Conservation (phyloP, 352 stramenopile species). For the Phytophthora citricola region DNA sequence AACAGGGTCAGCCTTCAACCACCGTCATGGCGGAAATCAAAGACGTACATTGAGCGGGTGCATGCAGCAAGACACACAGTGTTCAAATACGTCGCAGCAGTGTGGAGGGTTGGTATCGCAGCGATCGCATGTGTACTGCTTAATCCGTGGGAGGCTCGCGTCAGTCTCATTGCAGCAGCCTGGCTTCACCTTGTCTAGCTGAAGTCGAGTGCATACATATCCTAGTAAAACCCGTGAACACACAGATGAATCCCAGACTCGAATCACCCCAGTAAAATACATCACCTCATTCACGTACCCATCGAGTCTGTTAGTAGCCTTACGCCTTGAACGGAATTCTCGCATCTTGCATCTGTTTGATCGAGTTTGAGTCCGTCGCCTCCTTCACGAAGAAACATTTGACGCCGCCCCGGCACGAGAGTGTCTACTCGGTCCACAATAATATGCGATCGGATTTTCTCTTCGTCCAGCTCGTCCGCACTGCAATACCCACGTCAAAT, state of each 20-base stretch:
- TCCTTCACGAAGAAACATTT: conserved; percentile 55
- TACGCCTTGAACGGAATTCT: conserved; percentile 68
- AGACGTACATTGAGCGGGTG: conserved; percentile 68
- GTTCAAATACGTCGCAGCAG: conserved; percentile 72
- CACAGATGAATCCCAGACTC: not conserved
- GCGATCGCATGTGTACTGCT: conserved; percentile 65
- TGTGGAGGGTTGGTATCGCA: conserved; percentile 75
- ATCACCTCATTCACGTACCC: conserved; percentile 29
- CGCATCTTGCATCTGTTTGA: conserved; percentile 38
- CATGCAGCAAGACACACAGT: conserved; percentile 86
- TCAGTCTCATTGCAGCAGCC: conserved; percentile 75
- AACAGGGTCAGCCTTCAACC: not conserved
- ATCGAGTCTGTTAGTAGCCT: conserved; percentile 60
- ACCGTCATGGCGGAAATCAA: not conserved
- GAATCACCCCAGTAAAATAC: not conserved
- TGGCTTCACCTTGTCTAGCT: conserved; percentile 42
- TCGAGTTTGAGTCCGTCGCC: conserved; percentile 58
- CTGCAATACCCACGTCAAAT: conserved; percentile 25
- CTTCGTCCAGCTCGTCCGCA: conserved; percentile 56
- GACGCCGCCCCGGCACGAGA: conserved; percentile 35
- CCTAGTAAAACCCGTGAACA: conserved; percentile 25
- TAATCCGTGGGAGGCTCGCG: conserved; percentile 53
- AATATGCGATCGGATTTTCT: conserved; percentile 66
- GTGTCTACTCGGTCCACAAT: conserved; percentile 53
- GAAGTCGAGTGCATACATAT: conserved; percentile 57